Conservation (phyloP, 2,329 filamentous ascomycete genomes). For the Fusarium mundagurra region DNA sequence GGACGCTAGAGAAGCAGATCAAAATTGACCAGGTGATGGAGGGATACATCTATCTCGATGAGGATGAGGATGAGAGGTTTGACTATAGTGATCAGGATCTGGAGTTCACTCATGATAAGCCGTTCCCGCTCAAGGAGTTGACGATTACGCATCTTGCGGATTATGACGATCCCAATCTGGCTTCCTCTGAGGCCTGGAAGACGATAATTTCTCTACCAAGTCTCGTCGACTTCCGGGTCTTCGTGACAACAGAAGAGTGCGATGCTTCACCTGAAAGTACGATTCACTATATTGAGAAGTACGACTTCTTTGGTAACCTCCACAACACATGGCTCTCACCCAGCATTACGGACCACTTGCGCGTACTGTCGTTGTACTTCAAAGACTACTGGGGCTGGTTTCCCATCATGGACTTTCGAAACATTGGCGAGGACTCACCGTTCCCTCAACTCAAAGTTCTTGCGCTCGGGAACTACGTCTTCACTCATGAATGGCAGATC, state of each 20-base stretch:
- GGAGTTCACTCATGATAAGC: accelerated
- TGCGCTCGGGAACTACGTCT: conserved; percentile 52
- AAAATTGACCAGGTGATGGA: neutral
- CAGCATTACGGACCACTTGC: conserved; percentile 34
- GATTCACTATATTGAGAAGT: conserved; percentile 2
- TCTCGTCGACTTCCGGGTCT: conserved; percentile 7
- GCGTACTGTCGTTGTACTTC: conserved; percentile 52
- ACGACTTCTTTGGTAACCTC: conserved; percentile 34
- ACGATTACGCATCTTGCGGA: conserved; percentile 26
- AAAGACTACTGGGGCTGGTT: conserved; percentile 53
- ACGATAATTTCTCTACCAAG: neutral
- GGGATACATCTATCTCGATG: neutral
- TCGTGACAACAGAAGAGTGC: neutral
- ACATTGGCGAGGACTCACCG: neutral
- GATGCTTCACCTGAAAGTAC: neutral
- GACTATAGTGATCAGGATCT: neutral
- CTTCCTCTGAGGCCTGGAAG: conserved; percentile 1
- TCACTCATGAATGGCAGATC: conserved; percentile 57
- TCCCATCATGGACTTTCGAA: conserved; percentile 50
- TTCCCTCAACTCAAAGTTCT: conserved; percentile 54
- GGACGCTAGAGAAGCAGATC: conserved; percentile 12
- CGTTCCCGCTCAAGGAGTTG: conserved; percentile 8
- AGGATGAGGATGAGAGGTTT: neutral
- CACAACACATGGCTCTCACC: conserved; percentile 36
- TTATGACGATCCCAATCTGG: neutral